phyloP scores from a whole-genome alignment of 2,329 filamentous ascomycete genomes.

The Didymella segeticola region DNA sequence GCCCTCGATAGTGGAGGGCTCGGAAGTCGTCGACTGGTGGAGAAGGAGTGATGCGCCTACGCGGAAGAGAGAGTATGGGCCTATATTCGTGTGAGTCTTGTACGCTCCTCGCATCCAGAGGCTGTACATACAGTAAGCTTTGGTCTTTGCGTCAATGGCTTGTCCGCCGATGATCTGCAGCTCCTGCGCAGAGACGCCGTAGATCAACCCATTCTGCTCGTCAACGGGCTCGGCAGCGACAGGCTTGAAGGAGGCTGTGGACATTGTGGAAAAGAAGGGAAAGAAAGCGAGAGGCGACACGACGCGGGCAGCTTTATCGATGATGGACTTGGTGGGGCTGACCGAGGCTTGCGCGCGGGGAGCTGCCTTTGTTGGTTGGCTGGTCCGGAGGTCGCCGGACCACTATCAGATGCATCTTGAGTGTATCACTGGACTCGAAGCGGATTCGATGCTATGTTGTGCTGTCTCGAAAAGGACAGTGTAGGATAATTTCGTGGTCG shows the following conservation, averaged over 20 bases:
- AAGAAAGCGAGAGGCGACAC: slow-evolving; percentile 12
- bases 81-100: slow-evolving; percentile 45
- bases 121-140: slow-evolving; percentile 75
- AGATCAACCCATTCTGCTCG: slow-evolving; percentile 52
- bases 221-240: slow-evolving; percentile 33
- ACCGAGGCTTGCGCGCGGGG: slow-evolving; percentile 16
- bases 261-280: slow-evolving; percentile 43
- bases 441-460: not conserved
- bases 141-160: slow-evolving; percentile 74
- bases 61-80: slow-evolving; percentile 88
- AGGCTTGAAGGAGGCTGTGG: slow-evolving; percentile 37
- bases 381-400: slow-evolving; percentile 8
- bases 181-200: slow-evolving; percentile 67
- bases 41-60: slow-evolving; percentile 82
- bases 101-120: not conserved
- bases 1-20: slow-evolving; percentile 66
- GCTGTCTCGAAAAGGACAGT: not conserved
- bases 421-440: not conserved
- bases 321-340: slow-evolving; percentile 17
- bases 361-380: slow-evolving; percentile 16
- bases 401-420: not conserved
- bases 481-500: slow-evolving; percentile 6
- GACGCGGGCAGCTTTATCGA: slow-evolving; percentile 25
- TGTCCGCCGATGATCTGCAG: slow-evolving; percentile 68
- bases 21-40: slow-evolving; percentile 24